These are phyloP conservation scores for Salinomyces thailandicus DNA, from an alignment of 2,329 filamentous ascomycete genomes.

Conservation along the genomic window DNA sequence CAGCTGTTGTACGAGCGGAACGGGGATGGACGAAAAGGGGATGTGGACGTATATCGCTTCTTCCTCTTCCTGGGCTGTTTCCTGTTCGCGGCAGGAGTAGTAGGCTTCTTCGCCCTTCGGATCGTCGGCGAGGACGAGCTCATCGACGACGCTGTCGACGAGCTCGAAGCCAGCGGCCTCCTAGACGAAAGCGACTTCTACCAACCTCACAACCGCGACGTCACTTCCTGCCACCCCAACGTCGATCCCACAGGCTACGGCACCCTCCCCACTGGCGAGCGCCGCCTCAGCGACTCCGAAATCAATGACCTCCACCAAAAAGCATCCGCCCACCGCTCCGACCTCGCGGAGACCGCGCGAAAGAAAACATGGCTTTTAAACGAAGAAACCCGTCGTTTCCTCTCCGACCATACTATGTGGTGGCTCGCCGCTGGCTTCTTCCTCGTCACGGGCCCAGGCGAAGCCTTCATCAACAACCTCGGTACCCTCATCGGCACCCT, in stretches of 20 bases:
- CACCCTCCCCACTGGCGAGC: slow-evolving; percentile 39
- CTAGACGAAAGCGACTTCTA: slow-evolving; percentile 55
- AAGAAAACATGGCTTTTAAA: slow-evolving; percentile 91
- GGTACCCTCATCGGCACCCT: slow-evolving; percentile 87
- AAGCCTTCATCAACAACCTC: slow-evolving; percentile 95
- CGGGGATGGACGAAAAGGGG: slow-evolving; percentile 50
- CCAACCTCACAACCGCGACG: slow-evolving; percentile 28
- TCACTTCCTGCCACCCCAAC: not conserved
- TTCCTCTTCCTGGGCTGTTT: slow-evolving; percentile 74
- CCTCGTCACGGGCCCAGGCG: slow-evolving; percentile 86
- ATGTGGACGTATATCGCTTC: slow-evolving; percentile 68
- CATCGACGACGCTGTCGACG: slow-evolving; percentile 81
- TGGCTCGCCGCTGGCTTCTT: slow-evolving; percentile 84
- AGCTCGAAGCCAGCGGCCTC: slow-evolving; percentile 79
- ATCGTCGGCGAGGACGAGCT: slow-evolving; percentile 78
- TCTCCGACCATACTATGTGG: slow-evolving; percentile 92
- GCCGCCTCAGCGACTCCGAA: slow-evolving; percentile 34
- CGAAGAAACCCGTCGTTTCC: slow-evolving; percentile 74
- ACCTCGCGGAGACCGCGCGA: slow-evolving; percentile 45
- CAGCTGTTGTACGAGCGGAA: slow-evolving; percentile 61
- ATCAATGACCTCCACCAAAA: slow-evolving; percentile 36
- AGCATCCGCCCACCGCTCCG: slow-evolving; percentile 35
- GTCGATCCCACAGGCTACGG: slow-evolving; percentile 47
- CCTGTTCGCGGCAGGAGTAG: slow-evolving; percentile 58
- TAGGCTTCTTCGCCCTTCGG: slow-evolving; percentile 63